Evolutionary conservation across 75 land plant species (phyloP), one percentile per base, ranked within the genome.

Genomic region (Isoetes taiwanensis): DNA sequence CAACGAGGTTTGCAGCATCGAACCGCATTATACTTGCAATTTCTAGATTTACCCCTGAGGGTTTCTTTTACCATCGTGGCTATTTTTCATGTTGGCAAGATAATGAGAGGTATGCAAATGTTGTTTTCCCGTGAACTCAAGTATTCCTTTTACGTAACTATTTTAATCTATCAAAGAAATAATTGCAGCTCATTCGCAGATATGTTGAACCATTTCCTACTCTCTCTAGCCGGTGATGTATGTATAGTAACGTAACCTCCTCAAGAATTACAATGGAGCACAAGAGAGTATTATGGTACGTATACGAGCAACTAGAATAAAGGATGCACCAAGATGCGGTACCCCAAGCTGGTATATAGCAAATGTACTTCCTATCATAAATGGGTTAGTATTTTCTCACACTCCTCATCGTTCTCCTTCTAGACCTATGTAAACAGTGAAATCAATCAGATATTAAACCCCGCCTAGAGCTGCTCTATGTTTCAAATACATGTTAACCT

Each of bases 71-170:
- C n/a, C n/a, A n/a, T n/a, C n/a, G n/a, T n/a, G n/a, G n/a, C n/a
- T n/a, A n/a, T n/a, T n/a, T n/a, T 69, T 84, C 97, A 43, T 86
- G 85, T 68, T 90, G 97, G 97, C 56, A 68, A 68, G 97, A 90
- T 71, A 72, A n/a, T n/a, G n/a, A 79, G 38, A 90, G 97, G 97
- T 90, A 65, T 28, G 30, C 43, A 42, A 9, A 28, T 24, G 3
- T 33, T 12, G 48, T 41, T 41, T 42, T 6, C 58, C 37, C n/a
- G n/a, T n/a, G n/a, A n/a, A n/a, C n/a, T n/a, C n/a, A n/a, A n/a
- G n/a, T n/a, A n/a, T n/a, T n/a, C n/a, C n/a, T n/a, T n/a, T n/a
- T n/a, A n/a, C n/a, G n/a, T n/a, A n/a, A n/a, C n/a, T n/a, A n/a
- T n/a, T n/a, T n/a, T n/a, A n/a, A n/a, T n/a, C n/a, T n/a, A n/a